Base-by-base conservation (phyloP, 306 rosid genomes). In the Rosa lucieae region DNA sequence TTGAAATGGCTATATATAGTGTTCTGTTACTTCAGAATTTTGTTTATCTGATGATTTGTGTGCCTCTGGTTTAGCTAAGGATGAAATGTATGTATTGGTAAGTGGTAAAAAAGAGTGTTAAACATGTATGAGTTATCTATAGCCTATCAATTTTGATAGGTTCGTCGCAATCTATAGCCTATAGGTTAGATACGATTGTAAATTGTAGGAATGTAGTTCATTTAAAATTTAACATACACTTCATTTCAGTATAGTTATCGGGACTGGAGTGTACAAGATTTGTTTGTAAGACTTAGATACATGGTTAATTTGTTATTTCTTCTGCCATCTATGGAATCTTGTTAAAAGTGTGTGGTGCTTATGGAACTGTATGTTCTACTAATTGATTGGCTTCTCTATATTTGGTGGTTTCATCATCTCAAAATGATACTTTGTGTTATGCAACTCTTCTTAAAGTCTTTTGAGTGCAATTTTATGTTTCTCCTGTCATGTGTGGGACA, bases 391-490 rank as follows among this genome's bases (percentile, higher is more conserved):
- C 18, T 53, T 73, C 49, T 18, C 49, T 2, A 18, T 17, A 15
- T 71, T 71, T 35, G 8, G 48, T n/a, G 65, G 47, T 40, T 29
- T 72, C 65, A 32, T 72, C 39, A 73, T 39, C 13, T 40, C 77
- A 37, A 32, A 11, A 11, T 62, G 26, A 18, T 62, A 29, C 40
- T 32, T 2, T 32, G 37, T 32, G 0, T 32, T 26, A 29, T 29
- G 68, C 40, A 62, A 62, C 67, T 55, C 67, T 18, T 52, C 63
- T 29, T 51, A 72, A 10, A 10, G 18, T 46, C 32, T 10, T 10
- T 32, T 49, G 10, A 72, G 9, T 51, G 2, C 37, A 32, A 8
- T 13, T 49, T 35, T 26, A 23, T 69, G 51, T 13, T 37, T 15
- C n/a, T 71, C 43, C 20, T 0, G 39, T 71, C 40, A 51, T 23